phyloP scores from a whole-genome alignment of 2,329 filamentous ascomycete species.

The Bipolaris sorokiniana region DNA sequence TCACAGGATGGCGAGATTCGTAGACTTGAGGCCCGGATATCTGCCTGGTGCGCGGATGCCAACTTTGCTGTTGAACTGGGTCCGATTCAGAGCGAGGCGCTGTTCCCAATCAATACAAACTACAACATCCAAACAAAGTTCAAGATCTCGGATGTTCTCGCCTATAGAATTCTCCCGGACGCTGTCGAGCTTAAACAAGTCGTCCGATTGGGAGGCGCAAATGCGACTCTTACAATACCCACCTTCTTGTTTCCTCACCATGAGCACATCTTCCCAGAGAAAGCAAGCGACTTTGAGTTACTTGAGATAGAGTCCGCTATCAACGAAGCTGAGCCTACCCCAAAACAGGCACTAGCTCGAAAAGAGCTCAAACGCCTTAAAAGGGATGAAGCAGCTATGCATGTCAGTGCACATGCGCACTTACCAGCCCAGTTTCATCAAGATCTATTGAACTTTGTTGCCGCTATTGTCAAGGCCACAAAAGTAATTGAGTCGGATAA shows the following conservation, averaged over 20 bases:
- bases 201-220: constrained; percentile 58
- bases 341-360: constrained; percentile 51
- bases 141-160: constrained; percentile 57
- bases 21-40: constrained; percentile 55
- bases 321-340: constrained; percentile 52
- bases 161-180: constrained; percentile 55
- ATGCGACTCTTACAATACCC: constrained; percentile 57
- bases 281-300: constrained; percentile 45
- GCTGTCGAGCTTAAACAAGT: constrained; percentile 56
- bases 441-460: constrained; percentile 60
- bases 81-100: constrained; percentile 54
- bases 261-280: constrained; percentile 58
- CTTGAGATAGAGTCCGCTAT: constrained; percentile 48
- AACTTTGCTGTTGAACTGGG: constrained; percentile 59
- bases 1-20: constrained; percentile 54
- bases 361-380: constrained; percentile 50
- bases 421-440: constrained; percentile 60
- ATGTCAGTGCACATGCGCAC: constrained; percentile 56
- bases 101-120: constrained; percentile 56
- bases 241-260: constrained; percentile 61
- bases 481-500: constrained; percentile 63
- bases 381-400: constrained; percentile 58
- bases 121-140: constrained; percentile 58
- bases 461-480: constrained; percentile 62
- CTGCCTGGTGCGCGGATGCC: constrained; percentile 58